Evolutionary conservation across 306 rosid genomes (phyloP), one percentile per base, ranked within the genome.

Genomic region (Corylus heterophylla): DNA sequence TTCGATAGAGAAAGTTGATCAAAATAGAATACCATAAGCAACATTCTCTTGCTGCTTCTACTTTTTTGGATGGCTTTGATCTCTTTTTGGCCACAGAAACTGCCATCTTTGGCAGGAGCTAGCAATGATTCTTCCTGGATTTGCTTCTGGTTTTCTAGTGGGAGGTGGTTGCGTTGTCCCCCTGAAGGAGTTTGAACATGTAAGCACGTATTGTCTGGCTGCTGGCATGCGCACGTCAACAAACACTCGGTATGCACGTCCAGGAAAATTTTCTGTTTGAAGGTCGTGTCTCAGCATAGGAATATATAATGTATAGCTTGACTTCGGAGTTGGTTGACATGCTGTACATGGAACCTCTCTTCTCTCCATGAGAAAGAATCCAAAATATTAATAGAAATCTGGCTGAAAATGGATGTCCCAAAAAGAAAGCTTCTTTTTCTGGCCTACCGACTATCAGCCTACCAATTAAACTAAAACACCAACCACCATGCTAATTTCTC

Each of bases 191-290:
- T 59, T 50, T 61, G 45, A 69, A 83, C 92, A 84, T 85, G 94
- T 85, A 85, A 81, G 88, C 97, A 88, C 91, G 87, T 85, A 81
- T 39, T 68, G 76, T 22, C 45, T 64, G 31, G 11, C 48, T 0
- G 22, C 54, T 22, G 20, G n/a, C 16, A 54, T 70, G 42, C 48
- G 29, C 42, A 10, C 29, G 5, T 37, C 7, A 17, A 7, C 11
- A 7, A 1, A 12, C 12, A 11, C 5, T 59, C 11, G 3, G 9
- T 0, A 2, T 16, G 45, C 70, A 64, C 48, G 70, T 64, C 48
- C 22, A 16, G 44, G 35, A 13, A 8, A 31, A 31, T 8, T 6
- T 17, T 42, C 16, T 1, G 9, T 17, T 31, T 39, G 10, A 63
- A 63, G 9, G 11, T 39, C 7, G 12, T 8, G 42, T 44, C 14